Evolutionary conservation across 768 basidiomycete species (phyloP), one percentile per base, ranked within the genome.

Genomic region (Pleurotus citrinopileatus): DNA sequence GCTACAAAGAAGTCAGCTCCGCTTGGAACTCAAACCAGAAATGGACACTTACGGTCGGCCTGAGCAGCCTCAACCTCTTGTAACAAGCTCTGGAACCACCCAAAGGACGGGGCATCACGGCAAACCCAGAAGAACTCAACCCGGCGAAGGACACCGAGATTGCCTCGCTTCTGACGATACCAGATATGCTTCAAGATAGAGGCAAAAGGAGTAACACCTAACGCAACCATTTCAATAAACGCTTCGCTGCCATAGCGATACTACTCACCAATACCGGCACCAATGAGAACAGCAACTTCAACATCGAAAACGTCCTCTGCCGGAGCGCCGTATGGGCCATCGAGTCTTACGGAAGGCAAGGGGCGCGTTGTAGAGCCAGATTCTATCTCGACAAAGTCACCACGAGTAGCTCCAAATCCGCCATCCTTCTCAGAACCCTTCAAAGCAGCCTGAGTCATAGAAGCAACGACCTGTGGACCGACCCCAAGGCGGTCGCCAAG

Each of bases 71-170:
- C 94, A 42, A 97, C 86, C 66, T 94, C 87, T 63, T 88, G 87
- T 56, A 97, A 77, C 50, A 97, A 73, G 57, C 80, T 85, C 68
- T 95, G 91, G 82, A 98, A 96, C 94, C 94, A 97, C 61, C 92
- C 94, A 63, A 97, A 94, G n/a, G 90, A 91, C n/a, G 91, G 91
- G n/a, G 89, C 84, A 60, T 94, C 91, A 66, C 91, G 87, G 67
- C 87, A 91, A 58, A 92, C 81, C 94, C 94, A 96, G 74, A 96
- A 91, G 70, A 96, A 95, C 62, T 96, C 92, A 55, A 97, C 95
- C 38, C 89, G 83, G 50, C 87, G 85, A 54, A 98, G 83, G 26
- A 85, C 81, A 27, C 91, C 90, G 29, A 95, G 73, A 55, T 82
- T 79, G 37, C 87, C 86, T 54, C 78, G 79, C 72, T 83, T 85